Conservation (phyloP, 106 monocot genomes). For the Apostasia ramifera region DNA sequence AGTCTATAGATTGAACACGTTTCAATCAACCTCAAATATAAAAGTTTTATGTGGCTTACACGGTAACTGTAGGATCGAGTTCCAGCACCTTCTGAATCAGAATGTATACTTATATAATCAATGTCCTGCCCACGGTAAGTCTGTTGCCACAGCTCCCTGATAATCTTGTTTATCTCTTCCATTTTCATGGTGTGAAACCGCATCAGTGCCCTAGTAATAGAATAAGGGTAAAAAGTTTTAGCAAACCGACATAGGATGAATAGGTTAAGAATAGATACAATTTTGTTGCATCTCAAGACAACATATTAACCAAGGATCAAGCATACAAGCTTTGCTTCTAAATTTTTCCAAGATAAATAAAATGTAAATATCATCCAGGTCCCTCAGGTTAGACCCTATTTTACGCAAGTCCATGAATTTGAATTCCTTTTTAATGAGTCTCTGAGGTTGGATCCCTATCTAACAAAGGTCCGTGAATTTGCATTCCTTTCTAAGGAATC, state of each 20-base stretch:
- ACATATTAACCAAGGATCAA: no score
- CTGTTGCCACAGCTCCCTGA: slow-evolving; percentile 98
- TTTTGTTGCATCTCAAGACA: no score
- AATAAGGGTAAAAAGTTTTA: background rate
- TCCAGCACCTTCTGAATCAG: slow-evolving; percentile 89
- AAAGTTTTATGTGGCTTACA: slow-evolving; percentile 26
- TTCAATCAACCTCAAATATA: background rate
- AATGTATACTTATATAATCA: slow-evolving; percentile 95
- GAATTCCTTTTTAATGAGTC: no score
- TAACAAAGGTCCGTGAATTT: no score
- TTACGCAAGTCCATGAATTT: no score
- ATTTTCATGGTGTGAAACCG: slow-evolving; percentile 98
- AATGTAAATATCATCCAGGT: no score
- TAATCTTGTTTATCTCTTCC: slow-evolving; percentile 99
- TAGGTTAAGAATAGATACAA: background rate
- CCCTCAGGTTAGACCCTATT: no score
- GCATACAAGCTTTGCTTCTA: no score
- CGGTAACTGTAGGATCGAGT: slow-evolving; percentile 94
- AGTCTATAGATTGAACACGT: background rate
- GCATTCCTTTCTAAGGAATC: no score
- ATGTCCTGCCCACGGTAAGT: slow-evolving; percentile 99
- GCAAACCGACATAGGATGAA: background rate
- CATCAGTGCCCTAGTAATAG: slow-evolving; percentile 78
- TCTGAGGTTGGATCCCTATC: no score
- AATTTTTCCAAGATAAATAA: no score